Evolutionary conservation across 2,329 filamentous ascomycete genomes (phyloP), one percentile per base, ranked within the genome.

Genomic region (Paracorniculantispora psalliotae): DNA sequence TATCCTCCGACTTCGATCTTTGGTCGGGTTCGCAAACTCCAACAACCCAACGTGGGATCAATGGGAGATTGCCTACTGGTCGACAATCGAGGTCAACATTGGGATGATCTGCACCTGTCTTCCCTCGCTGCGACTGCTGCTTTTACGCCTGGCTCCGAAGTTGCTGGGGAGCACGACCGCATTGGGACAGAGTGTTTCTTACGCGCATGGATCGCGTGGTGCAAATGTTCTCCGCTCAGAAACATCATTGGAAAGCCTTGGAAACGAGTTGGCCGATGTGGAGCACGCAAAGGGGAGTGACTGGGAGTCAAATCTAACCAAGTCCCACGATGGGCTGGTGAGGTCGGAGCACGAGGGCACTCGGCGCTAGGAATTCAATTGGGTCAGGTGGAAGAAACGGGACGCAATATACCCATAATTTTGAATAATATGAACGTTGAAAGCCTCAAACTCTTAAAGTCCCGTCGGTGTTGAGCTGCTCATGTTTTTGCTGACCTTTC

Each of bases 91-190:
- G 52, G 59, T 67, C 47, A 64, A 63, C 47, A 56, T 65, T 23
- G 63, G 65, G 30, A 63, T 67, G 56, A 64, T 67, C 28, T 67
- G 65, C 56, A 61, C 62, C 19, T 67, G 64, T 59, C 63, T 67
- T 49, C 65, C 66, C 1, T 58, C 63, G 9, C 43, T 66, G 13
- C 63, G 65, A 17, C 52, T 65, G 15, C 51, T 65, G 25, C 61
- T 67, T 2, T 21, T 63, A 4, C 61, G 63, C 13, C 21, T 61
- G 25, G 65, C 63, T 50, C 65, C 62, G 2, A 35, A 43, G n/a
- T 41, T 65, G 15, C 57, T 63, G 30, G 62, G 61, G 8, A 57
- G 13, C 54, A 50, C 28, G 15, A 23, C 28, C 5, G 33, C 33
- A 8, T 57, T 46, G 19, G 33, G 23, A 8, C 23, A 13, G 17